A percentile compares a stretch with the other conserved stretches of the same genome.
These are phyloP conservation scores for Quercus agrifolia DNA, from an alignment of 306 rosid genomes.

Conservation along the genomic window DNA sequence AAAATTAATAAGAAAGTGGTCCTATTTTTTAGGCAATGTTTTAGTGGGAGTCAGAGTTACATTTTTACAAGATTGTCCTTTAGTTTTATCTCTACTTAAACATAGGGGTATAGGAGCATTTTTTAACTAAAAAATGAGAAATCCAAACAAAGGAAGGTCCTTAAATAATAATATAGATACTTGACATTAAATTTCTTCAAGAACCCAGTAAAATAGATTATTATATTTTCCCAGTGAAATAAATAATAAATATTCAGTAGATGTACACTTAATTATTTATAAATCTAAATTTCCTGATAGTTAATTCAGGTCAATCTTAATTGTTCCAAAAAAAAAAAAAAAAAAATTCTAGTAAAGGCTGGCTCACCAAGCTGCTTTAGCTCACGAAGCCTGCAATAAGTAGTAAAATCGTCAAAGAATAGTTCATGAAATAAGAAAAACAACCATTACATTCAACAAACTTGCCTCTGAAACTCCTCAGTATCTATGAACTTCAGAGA, in stretches of 20 bases:
- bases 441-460: constrained; percentile 5
- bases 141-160: too few relatives aligned
- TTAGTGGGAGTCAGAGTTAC: too few relatives aligned
- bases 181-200: not conserved
- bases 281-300: not conserved
- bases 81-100: too few relatives aligned
- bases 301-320: not conserved
- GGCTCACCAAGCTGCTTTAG: constrained; percentile 50
- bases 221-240: not conserved
- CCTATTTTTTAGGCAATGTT: too few relatives aligned
- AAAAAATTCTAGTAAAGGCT: not conserved
- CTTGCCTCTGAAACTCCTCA: constrained; percentile 56
- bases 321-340: too few relatives aligned
- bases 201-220: not conserved
- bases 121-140: too few relatives aligned
- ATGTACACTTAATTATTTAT: not conserved
- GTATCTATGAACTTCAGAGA: constrained; percentile 47
- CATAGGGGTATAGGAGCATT: too few relatives aligned
- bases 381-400: constrained; percentile 50
- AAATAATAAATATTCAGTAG: not conserved
- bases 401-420: not conserved
- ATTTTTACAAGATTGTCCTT: too few relatives aligned
- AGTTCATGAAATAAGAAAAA: not conserved
- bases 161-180: not conserved
- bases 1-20: too few relatives aligned